phyloP scores from a whole-genome alignment of 164 flowering plant species.

The Akebia trifoliata region DNA sequence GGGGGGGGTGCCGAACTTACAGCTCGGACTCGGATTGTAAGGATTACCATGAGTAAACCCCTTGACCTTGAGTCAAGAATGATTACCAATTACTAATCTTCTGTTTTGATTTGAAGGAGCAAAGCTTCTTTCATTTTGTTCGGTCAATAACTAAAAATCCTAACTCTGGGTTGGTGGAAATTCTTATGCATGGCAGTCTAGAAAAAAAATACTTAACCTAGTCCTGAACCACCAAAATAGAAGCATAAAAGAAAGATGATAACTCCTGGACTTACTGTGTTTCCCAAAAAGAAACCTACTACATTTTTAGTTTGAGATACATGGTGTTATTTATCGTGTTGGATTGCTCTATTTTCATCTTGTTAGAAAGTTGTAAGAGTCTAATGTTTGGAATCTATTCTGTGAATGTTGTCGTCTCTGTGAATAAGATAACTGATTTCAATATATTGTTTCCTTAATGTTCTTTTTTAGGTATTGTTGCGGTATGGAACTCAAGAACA shows the following conservation, averaged over 20 bases:
- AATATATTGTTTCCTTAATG: not conserved
- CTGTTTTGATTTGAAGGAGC: not conserved
- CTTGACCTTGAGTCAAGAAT: conserved; percentile 1
- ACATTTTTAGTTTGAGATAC: not conserved
- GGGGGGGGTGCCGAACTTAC: no score
- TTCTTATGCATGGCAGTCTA: no score
- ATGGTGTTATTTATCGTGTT: not conserved
- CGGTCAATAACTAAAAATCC: conserved; percentile 1
- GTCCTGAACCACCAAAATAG: not conserved
- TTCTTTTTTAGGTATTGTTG: conserved; percentile 55
- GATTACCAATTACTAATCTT: not conserved
- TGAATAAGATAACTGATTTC: not conserved
- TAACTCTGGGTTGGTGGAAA: not conserved
- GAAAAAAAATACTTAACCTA: no score
- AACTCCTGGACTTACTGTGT: not conserved
- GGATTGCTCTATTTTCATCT: conserved; percentile 3
- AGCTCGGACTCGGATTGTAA: no score
- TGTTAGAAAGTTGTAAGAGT: not conserved
- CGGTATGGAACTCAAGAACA: conserved; percentile 92
- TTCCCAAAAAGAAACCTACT: not conserved
- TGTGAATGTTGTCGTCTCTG: not conserved
- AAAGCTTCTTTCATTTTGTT: conserved; percentile 1
- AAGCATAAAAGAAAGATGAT: not conserved
- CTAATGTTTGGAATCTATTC: not conserved
- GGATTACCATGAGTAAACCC: not conserved